Conservation (phyloP, 2,329 filamentous ascomycete species). For the Aspergillus terreus region DNA sequence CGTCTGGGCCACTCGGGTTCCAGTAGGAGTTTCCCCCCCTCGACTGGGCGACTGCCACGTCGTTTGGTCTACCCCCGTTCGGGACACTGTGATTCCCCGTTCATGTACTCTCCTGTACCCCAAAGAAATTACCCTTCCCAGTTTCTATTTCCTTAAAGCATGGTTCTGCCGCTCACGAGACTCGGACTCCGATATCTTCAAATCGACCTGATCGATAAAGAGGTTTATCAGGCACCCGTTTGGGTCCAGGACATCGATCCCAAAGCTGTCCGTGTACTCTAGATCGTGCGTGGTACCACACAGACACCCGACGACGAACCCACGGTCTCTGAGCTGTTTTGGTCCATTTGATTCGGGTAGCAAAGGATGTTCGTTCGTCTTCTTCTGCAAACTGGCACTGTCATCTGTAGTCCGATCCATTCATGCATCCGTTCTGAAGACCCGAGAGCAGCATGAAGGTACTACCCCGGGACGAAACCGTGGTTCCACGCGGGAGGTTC, state of each 20-base stretch:
- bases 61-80: slow-evolving; percentile 18
- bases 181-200: too few species aligned
- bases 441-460: not conserved
- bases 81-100: slow-evolving; percentile 5
- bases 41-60: slow-evolving; percentile 22
- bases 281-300: too few species aligned
- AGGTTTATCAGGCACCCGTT: not conserved
- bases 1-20: slow-evolving; percentile 10
- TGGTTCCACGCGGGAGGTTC: slow-evolving; percentile 17
- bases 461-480: slow-evolving; percentile 7
- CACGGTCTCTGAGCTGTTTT: not conserved
- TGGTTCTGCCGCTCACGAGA: too few species aligned
- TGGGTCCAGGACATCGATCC: not conserved
- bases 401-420: too few species aligned
- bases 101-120: not conserved
- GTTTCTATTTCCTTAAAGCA: not conserved
- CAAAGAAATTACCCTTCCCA: not conserved
- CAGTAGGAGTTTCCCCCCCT: slow-evolving; percentile 9
- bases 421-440: too few species aligned
- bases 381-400: too few species aligned
- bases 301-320: too few species aligned
- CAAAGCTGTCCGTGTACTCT: too few species aligned
- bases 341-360: not conserved
- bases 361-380: not conserved
- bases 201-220: too few species aligned